Conservation (phyloP, 2,329 filamentous ascomycete species). For the Lachnellula suecica region DNA sequence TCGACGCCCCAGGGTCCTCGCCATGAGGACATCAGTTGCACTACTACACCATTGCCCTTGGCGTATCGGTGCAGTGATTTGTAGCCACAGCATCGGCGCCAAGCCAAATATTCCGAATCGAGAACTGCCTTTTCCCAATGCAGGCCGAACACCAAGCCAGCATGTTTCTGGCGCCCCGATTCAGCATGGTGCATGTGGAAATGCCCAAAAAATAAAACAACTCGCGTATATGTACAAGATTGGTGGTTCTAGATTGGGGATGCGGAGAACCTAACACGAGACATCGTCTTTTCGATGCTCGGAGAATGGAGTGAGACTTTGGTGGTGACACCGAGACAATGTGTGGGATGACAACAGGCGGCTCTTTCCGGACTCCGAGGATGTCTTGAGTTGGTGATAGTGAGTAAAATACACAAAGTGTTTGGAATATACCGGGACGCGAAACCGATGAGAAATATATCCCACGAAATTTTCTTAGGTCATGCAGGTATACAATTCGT, state of each 20-base stretch:
- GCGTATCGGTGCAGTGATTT: no score
- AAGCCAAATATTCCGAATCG: background rate
- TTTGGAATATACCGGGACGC: background rate
- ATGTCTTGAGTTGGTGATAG: background rate
- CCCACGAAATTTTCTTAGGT: no score
- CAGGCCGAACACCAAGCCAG: background rate
- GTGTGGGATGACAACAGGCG: background rate
- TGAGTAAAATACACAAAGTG: background rate
- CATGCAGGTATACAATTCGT: no score
- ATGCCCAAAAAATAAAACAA: no score
- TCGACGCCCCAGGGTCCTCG: no score
- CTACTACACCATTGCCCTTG: no score
- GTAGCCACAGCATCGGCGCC: no score
- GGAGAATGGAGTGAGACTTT: background rate
- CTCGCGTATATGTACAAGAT: background rate
- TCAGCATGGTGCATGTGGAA: no score
- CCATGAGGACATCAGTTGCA: no score
- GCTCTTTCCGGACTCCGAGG: background rate
- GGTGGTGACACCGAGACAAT: background rate
- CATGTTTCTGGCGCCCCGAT: background rate
- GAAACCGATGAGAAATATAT: background rate
- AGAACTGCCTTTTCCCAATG: background rate
- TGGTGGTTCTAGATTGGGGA: background rate
- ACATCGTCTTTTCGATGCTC: background rate
- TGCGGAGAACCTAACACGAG: background rate